Conservation (phyloP, 192 early-diverging fungal genomes). For the Linnemannia zychae region DNA sequence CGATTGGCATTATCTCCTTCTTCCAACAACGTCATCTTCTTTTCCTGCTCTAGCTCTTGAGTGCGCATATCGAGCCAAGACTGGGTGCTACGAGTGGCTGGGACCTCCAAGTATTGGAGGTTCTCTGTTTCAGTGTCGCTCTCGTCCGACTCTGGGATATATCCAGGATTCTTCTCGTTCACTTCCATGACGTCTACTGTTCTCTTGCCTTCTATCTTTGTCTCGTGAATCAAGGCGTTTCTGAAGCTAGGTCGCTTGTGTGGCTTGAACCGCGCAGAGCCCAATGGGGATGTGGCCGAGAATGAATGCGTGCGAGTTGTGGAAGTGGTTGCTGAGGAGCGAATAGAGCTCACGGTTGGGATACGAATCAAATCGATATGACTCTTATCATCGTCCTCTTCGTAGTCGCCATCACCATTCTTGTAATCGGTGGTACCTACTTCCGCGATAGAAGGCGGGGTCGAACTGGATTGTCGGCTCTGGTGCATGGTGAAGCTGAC, state of each 20-base stretch:
- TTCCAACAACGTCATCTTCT: background rate
- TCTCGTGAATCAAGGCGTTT: background rate
- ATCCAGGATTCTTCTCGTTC: background rate
- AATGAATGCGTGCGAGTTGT: background rate
- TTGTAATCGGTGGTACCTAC: no score
- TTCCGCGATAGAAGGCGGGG: background rate
- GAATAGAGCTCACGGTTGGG: slow-evolving; percentile 15
- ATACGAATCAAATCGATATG: slow-evolving; percentile 17
- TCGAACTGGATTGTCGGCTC: background rate
- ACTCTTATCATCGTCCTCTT: background rate
- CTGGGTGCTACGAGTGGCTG: background rate
- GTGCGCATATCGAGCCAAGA: background rate
- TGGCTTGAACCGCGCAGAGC: no score
- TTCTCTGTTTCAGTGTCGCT: background rate
- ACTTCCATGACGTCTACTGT: background rate
- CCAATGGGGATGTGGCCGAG: background rate
- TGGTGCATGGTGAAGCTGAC: background rate
- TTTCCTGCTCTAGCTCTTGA: background rate
- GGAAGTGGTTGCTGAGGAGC: background rate
- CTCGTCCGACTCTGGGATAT: background rate
- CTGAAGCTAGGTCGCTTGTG: background rate
- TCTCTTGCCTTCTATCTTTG: background rate
- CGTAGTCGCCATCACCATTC: background rate
- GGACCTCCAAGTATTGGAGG: background rate
- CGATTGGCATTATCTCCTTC: background rate